A percentile compares a stretch with the other conserved stretches of the same genome.
Conservation (phyloP, 2,329 filamentous ascomycete genomes). For the Fusarium guadeloupense region DNA sequence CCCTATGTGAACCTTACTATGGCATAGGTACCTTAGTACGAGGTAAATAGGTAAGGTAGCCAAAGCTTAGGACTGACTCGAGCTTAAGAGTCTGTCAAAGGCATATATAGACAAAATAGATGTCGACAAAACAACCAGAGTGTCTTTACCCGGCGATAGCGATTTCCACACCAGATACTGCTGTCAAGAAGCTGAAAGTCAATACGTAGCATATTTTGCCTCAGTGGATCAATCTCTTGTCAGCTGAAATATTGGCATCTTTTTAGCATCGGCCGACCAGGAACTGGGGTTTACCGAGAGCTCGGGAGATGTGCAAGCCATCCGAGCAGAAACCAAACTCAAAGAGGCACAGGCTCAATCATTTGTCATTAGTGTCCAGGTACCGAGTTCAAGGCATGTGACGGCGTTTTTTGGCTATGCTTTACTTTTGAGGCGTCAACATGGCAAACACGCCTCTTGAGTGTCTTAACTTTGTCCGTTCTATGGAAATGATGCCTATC, state of each 20-base stretch:
- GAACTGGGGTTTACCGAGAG: constrained; percentile 27
- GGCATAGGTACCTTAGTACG: too few species aligned
- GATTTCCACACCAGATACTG: not conserved
- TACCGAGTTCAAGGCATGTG: not conserved
- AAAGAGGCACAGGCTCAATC: constrained; percentile 17
- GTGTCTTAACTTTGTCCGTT: not conserved
- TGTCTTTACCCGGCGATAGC: not conserved
- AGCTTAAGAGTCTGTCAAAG: too few species aligned
- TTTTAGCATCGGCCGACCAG: constrained; percentile 8
- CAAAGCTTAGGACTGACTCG: too few species aligned
- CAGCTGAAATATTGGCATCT: constrained; percentile 3
- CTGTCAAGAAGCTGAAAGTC: too few species aligned
- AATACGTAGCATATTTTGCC: not conserved
- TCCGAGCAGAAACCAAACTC: constrained; percentile 15
- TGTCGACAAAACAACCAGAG: too few species aligned
- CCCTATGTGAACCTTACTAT: too few species aligned
- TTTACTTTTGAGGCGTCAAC: not conserved
- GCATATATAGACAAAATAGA: too few species aligned
- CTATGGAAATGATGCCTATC: not conserved
- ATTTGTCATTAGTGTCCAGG: constrained; percentile 1
- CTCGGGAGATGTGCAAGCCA: constrained; percentile 37
- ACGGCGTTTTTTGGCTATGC: not conserved
- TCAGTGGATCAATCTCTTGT: not conserved
- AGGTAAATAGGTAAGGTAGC: too few species aligned
- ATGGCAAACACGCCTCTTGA: not conserved